Percentiles rank a stretch among this genome's conserved stretches.
phyloP scores from a whole-genome alignment of 2,329 filamentous ascomycete species.

The Whalleya microplaca region DNA sequence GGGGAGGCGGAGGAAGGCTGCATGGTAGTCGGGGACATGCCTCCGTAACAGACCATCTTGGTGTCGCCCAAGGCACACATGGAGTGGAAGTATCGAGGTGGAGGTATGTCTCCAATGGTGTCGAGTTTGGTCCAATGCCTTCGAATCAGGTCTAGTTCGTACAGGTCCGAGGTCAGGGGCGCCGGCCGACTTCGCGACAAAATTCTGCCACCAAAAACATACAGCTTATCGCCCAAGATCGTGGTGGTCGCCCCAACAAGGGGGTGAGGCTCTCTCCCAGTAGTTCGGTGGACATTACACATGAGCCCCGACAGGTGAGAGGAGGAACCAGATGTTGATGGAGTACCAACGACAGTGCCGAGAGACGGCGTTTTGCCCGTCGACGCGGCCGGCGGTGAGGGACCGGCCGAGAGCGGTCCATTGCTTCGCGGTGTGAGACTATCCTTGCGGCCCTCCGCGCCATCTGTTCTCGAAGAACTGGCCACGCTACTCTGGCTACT shows the following conservation, averaged over 20 bases:
- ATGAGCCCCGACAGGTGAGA: constrained; percentile 67
- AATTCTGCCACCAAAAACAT: constrained; percentile 91
- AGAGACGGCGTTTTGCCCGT: constrained; percentile 42
- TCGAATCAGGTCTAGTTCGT: constrained; percentile 88
- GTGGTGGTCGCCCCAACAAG: constrained; percentile 95
- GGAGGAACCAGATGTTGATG: constrained; percentile 52
- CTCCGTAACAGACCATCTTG: constrained; percentile 96
- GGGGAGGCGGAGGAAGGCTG: constrained; percentile 49
- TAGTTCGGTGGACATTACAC: constrained; percentile 81
- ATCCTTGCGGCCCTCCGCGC: constrained; percentile 51
- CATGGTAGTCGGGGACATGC: constrained; percentile 82
- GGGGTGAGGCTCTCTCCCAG: constrained; percentile 86
- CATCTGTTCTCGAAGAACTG: constrained; percentile 48
- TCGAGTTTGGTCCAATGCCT: constrained; percentile 94
- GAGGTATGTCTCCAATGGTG: constrained; percentile 80
- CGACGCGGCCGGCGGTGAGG: constrained; percentile 57
- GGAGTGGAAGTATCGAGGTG: constrained; percentile 95
- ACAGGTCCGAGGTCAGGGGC: constrained; percentile 85
- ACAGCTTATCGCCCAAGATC: constrained; percentile 91
- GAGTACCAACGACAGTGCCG: constrained; percentile 45
- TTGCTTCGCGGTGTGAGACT: constrained; percentile 56
- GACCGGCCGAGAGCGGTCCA: constrained; percentile 58
- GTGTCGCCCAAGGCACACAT: constrained; percentile 92
- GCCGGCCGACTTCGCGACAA: constrained; percentile 80
- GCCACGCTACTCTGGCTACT: constrained; percentile 53